phyloP scores from a whole-genome alignment of 202 grass and related monocot species.

The Carex arenaria region DNA sequence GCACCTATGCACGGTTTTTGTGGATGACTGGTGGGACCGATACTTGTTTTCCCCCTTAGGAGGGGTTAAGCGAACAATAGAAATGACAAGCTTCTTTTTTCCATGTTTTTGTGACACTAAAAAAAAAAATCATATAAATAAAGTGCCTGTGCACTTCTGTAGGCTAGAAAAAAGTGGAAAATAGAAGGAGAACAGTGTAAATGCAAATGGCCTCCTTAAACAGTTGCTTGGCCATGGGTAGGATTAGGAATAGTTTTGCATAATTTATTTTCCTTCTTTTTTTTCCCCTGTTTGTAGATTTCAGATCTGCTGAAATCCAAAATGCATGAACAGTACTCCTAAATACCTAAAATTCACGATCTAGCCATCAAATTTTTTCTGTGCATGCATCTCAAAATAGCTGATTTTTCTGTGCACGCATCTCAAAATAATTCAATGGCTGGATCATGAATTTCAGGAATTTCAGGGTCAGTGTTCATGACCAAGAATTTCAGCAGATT shows the following conservation, averaged over 20 bases:
- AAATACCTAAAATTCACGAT: too few species aligned
- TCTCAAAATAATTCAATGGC: too few species aligned
- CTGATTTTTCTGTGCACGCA: too few species aligned
- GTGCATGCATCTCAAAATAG: too few species aligned
- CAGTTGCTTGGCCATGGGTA: constrained; percentile 10
- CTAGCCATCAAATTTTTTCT: too few species aligned
- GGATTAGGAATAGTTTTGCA: constrained; percentile 5
- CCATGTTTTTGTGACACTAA: constrained; percentile 9
- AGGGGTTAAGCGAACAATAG: constrained; percentile 8
- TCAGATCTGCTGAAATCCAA: too few species aligned
- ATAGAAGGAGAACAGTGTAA: constrained; percentile 14
- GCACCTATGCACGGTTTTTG: constrained; percentile 65
- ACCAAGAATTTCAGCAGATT: too few species aligned
- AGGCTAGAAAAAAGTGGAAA: constrained; percentile 11
- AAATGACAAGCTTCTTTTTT: constrained; percentile 7
- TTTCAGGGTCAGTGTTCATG: too few species aligned
- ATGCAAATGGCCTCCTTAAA: background rate
- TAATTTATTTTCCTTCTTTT: background rate
- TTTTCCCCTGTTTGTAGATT: background rate
- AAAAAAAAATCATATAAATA: background rate
- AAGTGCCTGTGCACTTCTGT: constrained; percentile 6
- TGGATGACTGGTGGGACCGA: constrained; percentile 70
- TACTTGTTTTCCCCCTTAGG: constrained; percentile 37
- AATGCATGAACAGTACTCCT: too few species aligned
- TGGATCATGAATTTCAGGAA: too few species aligned